Conservation (phyloP, 1,139 yeast species). For the Saccharomyces pastorianus region DNA sequence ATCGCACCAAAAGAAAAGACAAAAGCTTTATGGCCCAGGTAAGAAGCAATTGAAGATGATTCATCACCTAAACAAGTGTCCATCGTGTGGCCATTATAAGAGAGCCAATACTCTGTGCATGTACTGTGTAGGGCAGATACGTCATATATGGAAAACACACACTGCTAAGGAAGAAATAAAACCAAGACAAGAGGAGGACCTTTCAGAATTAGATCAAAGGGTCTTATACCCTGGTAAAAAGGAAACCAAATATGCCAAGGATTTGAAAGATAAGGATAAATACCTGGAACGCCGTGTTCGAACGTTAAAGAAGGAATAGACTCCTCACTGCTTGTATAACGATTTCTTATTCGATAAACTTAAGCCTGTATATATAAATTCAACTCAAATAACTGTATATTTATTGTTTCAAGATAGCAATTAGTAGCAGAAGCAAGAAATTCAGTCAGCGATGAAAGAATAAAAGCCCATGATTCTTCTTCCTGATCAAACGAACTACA, state of each 20-base stretch:
- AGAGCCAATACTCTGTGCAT: conserved; percentile 86
- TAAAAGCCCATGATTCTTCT: no score
- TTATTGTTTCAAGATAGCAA: background rate
- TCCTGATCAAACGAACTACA: no score
- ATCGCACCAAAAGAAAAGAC: conserved; percentile 79
- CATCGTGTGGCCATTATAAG: conserved; percentile 90
- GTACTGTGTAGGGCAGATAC: conserved; percentile 83
- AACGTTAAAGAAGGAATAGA: conserved; percentile 37
- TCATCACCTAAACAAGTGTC: conserved; percentile 77
- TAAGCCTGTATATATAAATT: conserved; percentile 5
- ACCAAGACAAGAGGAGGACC: conserved; percentile 39
- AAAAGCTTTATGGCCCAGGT: conserved; percentile 74
- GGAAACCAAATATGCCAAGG: conserved; percentile 42
- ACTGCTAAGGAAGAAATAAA: conserved; percentile 14
- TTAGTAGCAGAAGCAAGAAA: no score
- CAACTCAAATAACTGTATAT: background rate
- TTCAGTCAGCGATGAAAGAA: background rate
- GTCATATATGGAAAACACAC: conserved; percentile 53
- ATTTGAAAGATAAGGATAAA: conserved; percentile 47
- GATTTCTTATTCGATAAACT: background rate
- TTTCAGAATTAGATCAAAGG: conserved; percentile 55
- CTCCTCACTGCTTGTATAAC: no score
- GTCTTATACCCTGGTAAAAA: conserved; percentile 72
- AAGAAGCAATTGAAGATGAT: conserved; percentile 70
- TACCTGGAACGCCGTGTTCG: conserved; percentile 58